Conservation (phyloP, 345 rosid genomes). For the Eucalyptus caleyi region DNA sequence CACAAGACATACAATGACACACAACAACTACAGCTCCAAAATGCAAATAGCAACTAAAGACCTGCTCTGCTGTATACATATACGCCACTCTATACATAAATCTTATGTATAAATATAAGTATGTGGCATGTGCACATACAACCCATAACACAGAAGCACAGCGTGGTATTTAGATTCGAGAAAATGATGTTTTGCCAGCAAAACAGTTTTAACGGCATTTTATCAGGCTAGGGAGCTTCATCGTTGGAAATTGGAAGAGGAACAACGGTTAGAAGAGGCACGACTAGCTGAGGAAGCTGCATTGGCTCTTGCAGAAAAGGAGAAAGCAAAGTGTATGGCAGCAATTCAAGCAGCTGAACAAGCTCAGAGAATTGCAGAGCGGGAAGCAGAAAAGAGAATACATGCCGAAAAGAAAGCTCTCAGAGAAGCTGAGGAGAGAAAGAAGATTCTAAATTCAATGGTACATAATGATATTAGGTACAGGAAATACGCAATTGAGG, state of each 20-base stretch:
- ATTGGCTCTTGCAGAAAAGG: constrained; percentile 39
- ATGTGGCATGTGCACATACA: neutral
- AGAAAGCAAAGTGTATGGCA: constrained; percentile 43
- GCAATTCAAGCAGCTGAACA: constrained; percentile 56
- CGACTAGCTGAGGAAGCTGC: constrained; percentile 48
- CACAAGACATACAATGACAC: neutral
- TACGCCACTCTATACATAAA: neutral
- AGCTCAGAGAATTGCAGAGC: constrained; percentile 40
- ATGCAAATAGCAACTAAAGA: neutral
- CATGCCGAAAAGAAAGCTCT: constrained; percentile 22
- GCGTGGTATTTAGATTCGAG: neutral
- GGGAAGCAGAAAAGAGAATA: constrained; percentile 50
- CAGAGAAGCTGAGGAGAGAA: constrained; percentile 18
- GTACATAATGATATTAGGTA: constrained; percentile 18
- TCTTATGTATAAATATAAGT: neutral
- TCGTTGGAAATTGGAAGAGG: constrained; percentile 40
- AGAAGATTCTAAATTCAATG: constrained; percentile 6
- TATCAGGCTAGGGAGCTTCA: constrained; percentile 48
- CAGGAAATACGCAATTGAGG: constrained; percentile 55
- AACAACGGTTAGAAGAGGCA: constrained; percentile 35
- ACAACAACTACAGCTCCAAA: neutral
- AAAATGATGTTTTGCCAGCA: neutral
- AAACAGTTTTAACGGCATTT: neutral
- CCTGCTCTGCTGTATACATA: neutral
- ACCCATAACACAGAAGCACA: neutral